phyloP scores from a whole-genome alignment of 1,284 basidiomycete species.

The Bjerkandera adusta region DNA sequence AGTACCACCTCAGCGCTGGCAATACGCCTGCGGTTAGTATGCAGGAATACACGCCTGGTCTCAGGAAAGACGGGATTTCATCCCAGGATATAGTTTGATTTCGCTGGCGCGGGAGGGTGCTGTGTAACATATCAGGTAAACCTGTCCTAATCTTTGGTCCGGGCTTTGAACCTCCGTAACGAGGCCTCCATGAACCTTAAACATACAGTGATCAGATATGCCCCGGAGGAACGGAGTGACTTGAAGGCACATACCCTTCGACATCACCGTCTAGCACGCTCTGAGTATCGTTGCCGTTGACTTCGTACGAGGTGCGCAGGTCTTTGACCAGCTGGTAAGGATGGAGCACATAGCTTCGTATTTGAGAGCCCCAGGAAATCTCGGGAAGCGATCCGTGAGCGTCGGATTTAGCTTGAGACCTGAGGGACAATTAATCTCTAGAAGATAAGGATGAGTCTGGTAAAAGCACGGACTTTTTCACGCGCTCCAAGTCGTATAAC shows the following conservation, averaged over 20 bases:
- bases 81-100: too few species aligned
- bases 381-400: constrained; percentile 13
- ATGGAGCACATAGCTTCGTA: constrained; percentile 20
- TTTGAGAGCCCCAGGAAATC: constrained; percentile 18
- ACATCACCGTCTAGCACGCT: constrained; percentile 19
- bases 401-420: constrained; percentile 16
- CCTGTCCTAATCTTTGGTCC: background rate
- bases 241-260: constrained; percentile 12
- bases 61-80: too few species aligned
- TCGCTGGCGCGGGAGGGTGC: too few species aligned
- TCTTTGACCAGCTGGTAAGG: constrained; percentile 20
- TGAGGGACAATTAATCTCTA: constrained; percentile 1
- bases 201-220: background rate
- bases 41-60: too few species aligned
- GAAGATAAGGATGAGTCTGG: background rate
- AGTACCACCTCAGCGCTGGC: too few species aligned
- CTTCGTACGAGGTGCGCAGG: constrained; percentile 17
- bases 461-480: constrained; percentile 14
- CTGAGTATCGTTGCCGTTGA: constrained; percentile 11
- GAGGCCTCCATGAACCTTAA: constrained; percentile 22
- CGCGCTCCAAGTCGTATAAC: constrained; percentile 18
- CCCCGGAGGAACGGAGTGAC: background rate
- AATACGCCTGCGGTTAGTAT: too few species aligned
- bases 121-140: too few species aligned
- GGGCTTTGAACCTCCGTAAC: constrained; percentile 18